Conservation (phyloP, 2,329 filamentous ascomycete species). For the Penicillium italicum region DNA sequence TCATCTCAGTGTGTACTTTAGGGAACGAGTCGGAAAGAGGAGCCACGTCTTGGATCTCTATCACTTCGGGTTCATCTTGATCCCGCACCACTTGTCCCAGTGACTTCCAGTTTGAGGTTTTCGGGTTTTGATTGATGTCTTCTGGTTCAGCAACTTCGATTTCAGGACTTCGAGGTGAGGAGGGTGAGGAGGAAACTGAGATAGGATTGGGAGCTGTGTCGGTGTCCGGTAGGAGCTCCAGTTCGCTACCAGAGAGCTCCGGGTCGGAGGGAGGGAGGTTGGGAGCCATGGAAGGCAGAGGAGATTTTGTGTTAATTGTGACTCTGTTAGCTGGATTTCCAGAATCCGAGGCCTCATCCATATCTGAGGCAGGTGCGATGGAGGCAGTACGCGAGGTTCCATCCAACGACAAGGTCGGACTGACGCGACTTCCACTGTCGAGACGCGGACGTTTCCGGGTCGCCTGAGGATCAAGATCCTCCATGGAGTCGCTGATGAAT, state of each 20-base stretch:
- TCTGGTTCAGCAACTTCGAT: slow-evolving; percentile 51
- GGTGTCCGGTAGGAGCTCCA: slow-evolving; percentile 14
- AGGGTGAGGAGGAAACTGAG: slow-evolving; percentile 44
- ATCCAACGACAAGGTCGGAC: slow-evolving; percentile 34
- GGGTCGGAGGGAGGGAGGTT: slow-evolving; percentile 10
- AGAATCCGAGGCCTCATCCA: slow-evolving; percentile 29
- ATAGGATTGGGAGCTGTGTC: slow-evolving; percentile 30
- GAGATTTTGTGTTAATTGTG: slow-evolving; percentile 48
- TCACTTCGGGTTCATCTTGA: slow-evolving; percentile 29
- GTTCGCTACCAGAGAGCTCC: slow-evolving; percentile 6
- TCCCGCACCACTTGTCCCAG: slow-evolving; percentile 36
- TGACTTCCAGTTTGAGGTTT: slow-evolving; percentile 44
- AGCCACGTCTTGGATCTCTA: slow-evolving; percentile 34
- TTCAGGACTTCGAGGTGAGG: slow-evolving; percentile 39
- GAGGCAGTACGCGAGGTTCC: slow-evolving; percentile 24
- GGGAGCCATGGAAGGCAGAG: slow-evolving; percentile 23
- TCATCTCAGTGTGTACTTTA: slow-evolving; percentile 27
- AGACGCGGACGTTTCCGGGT: slow-evolving; percentile 49
- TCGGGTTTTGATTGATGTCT: slow-evolving; percentile 48
- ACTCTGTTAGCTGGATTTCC: slow-evolving; percentile 44
- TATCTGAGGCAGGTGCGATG: slow-evolving; percentile 27
- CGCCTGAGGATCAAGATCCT: slow-evolving; percentile 38
- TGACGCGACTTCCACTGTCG: slow-evolving; percentile 42
- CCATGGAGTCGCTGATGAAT: slow-evolving; percentile 37
- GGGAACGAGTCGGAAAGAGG: slow-evolving; percentile 40